Base-by-base conservation (phyloP, 768 basidiomycete genomes). In the Lanmaoa pseudosensibilis region DNA sequence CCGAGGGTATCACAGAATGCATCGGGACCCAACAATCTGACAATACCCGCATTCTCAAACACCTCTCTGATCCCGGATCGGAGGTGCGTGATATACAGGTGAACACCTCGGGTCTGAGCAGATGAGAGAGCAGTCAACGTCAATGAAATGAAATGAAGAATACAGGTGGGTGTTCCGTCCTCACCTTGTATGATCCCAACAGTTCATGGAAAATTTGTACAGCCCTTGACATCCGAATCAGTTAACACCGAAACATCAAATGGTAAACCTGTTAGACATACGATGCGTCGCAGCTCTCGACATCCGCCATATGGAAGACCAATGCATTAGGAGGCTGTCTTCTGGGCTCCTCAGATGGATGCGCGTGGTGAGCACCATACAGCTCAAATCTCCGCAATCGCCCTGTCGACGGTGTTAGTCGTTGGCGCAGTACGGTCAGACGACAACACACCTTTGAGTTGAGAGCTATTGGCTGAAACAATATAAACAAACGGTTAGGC, bases 231-330 rank as follows among this genome's bases (percentile, higher is more conserved):
- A 41, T 27, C 50, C 55, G 5, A 55, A 49, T 37, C 23, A 50
- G 33, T 72, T 5, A 57, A 21, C 30, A 23, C 51, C 18, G 25
- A 15, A 32, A 41, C 5, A n/a, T 40, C n/a, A 48, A 40, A 13
- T 23, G 54, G 45, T 10, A 40, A 30, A 48, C n/a, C 2, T 6
- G 12, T n/a, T 33, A 15, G 21, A 75, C 88, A 71, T 66, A 95
- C 90, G 92, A 93, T 9, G 96, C 94, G 69, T 99, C 96, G 57
- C 92, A 86, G 18, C 79, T 82, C 55, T 94, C 92, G 4, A 97
- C 89, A 73, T 98, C 96, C 13, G 88, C 87, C 80, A 98, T 81
- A 64, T 98, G 95, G 73, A 99, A 94, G 21, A 97, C 92, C 23
- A 98, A 73, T 2, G 85, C 85, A 13, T 80, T 82, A 5, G 94